Conservation (phyloP, 2,329 filamentous ascomycete species). For the Graphilbum fragrans region DNA sequence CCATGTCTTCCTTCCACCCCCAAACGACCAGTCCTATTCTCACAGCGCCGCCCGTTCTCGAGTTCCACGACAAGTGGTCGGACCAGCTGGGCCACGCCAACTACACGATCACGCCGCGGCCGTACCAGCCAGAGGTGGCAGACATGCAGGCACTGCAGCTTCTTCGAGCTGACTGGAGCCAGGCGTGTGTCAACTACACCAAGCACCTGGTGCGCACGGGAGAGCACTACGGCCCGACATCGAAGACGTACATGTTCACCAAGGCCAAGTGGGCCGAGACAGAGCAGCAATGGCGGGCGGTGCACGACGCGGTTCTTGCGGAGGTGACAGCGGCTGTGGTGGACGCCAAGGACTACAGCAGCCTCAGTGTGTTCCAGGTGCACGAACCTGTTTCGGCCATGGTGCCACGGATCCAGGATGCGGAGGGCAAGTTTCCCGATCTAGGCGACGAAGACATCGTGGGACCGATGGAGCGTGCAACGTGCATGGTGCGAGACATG, state of each 20-base stretch:
- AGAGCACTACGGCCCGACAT: conserved; percentile 83
- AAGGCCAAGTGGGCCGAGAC: conserved; percentile 81
- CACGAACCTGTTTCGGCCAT: conserved; percentile 48
- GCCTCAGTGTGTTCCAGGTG: conserved; percentile 23
- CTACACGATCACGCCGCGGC: conserved; percentile 74
- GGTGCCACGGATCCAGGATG: conserved; percentile 57
- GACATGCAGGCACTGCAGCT: conserved; percentile 46
- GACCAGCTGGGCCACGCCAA: conserved; percentile 82
- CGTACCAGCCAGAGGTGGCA: conserved; percentile 56
- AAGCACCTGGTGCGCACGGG: conserved; percentile 80
- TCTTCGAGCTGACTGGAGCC: conserved; percentile 69
- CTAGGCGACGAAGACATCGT: conserved; percentile 88
- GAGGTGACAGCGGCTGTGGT: conserved; percentile 29
- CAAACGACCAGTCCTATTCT: conserved; percentile 41
- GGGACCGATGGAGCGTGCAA: conserved; percentile 68
- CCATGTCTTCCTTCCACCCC: conserved; percentile 57
- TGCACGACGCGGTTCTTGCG: conserved; percentile 53
- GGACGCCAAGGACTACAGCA: conserved; percentile 9
- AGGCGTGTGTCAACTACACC: conserved; percentile 73
- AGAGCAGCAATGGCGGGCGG: conserved; percentile 60
- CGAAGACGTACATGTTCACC: conserved; percentile 75
- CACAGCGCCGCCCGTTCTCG: conserved; percentile 24
- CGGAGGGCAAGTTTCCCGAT: conserved; percentile 77
- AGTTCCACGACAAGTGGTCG: conserved; percentile 71
- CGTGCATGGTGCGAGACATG: conserved; percentile 9